These are phyloP conservation scores for Tirmania nivea DNA, from an alignment of 495 filamentous ascomycete species.

Conservation along the genomic window DNA sequence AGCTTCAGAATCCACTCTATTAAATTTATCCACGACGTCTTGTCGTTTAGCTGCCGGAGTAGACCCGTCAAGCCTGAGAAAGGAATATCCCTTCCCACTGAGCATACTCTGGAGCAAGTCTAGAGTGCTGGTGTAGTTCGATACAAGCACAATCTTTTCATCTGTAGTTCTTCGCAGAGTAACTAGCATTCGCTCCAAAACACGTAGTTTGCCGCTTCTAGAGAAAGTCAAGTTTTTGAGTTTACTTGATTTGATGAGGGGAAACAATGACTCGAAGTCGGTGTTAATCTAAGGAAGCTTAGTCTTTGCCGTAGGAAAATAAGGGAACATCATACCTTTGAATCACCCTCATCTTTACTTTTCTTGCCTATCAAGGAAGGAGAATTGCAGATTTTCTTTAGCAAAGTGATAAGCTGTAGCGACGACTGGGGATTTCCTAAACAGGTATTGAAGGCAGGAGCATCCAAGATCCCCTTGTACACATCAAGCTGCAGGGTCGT, in stretches of 20 bases:
- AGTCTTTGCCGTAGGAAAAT: too few species aligned
- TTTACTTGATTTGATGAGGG: neutral
- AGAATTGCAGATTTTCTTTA: constrained; percentile 71
- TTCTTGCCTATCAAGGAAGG: constrained; percentile 39
- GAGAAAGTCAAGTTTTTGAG: constrained; percentile 19
- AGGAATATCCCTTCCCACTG: constrained; percentile 37
- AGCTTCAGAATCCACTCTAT: constrained; percentile 25
- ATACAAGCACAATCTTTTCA: constrained; percentile 64
- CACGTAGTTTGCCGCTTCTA: constrained; percentile 47
- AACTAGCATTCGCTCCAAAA: constrained; percentile 46
- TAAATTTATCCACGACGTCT: constrained; percentile 56
- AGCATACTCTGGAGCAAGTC: constrained; percentile 47
- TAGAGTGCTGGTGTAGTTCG: constrained; percentile 62
- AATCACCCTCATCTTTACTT: constrained; percentile 12
- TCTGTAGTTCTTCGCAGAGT: constrained; percentile 35
- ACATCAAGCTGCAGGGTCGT: constrained; percentile 44
- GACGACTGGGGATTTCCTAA: constrained; percentile 47
- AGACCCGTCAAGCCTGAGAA: constrained; percentile 51
- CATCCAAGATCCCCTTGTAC: constrained; percentile 46
- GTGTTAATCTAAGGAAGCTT: neutral
- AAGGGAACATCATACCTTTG: too few species aligned
- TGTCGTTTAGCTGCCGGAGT: constrained; percentile 50
- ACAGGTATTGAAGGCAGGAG: constrained; percentile 42
- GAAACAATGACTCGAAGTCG: neutral
- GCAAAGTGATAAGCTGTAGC: constrained; percentile 51